Conservation (phyloP, 371 early-diverging fungal species). For the Thermomucor indicae-seudaticae region DNA sequence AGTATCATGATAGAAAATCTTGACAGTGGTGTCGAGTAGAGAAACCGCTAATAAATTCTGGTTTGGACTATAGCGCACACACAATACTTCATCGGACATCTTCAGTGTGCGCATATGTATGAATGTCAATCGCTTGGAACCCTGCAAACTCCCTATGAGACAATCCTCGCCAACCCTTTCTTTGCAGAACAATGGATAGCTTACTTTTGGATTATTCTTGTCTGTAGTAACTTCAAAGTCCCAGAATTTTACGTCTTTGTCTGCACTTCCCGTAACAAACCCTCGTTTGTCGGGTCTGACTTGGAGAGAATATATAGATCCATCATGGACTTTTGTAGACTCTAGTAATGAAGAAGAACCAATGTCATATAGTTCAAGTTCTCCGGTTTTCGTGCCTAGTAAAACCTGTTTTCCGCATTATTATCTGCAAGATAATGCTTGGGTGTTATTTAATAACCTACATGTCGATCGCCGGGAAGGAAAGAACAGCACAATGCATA, state of each 20-base stretch:
- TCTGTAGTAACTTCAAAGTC: slow-evolving; percentile 78
- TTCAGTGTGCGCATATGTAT: slow-evolving; percentile 87
- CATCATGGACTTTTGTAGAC: slow-evolving; percentile 85
- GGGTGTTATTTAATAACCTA: slow-evolving; percentile 37
- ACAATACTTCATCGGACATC: slow-evolving; percentile 91
- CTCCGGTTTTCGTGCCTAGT: slow-evolving; percentile 90
- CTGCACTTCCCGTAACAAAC: slow-evolving; percentile 88
- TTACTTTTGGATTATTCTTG: slow-evolving; percentile 15
- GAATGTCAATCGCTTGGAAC: slow-evolving; percentile 63
- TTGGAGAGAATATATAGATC: slow-evolving; percentile 83
- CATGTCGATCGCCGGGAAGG: slow-evolving; percentile 86
- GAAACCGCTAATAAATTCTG: slow-evolving; percentile 86
- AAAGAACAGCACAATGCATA: slow-evolving; percentile 85
- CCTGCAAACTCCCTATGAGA: too few relatives aligned
- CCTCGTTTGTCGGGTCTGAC: slow-evolving; percentile 88
- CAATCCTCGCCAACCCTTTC: too few relatives aligned
- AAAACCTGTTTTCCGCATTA: too few relatives aligned
- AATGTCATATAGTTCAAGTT: slow-evolving; percentile 85
- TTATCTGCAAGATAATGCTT: too few relatives aligned
- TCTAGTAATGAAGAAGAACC: slow-evolving; percentile 77
- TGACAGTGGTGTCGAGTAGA: slow-evolving; percentile 91
- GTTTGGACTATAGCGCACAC: slow-evolving; percentile 82
- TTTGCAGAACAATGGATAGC: too few relatives aligned
- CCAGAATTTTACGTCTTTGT: slow-evolving; percentile 97
- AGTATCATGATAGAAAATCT: slow-evolving; percentile 92